These are phyloP conservation scores for Ajuga reptans DNA, from an alignment of 305 asterid species.

Conservation along the genomic window DNA sequence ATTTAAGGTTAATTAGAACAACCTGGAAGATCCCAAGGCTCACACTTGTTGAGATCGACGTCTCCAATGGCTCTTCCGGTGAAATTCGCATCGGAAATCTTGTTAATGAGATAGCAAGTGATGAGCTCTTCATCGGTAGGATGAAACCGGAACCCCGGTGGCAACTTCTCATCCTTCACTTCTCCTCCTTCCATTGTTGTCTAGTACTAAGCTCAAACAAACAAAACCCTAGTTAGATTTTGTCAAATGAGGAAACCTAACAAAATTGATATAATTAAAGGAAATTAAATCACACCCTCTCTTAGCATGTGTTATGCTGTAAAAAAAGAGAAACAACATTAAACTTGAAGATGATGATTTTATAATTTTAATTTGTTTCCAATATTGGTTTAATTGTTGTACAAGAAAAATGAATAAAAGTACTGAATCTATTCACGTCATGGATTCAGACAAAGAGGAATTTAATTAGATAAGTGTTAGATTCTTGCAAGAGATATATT, in stretches of 20 bases:
- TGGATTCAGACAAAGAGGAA: slow-evolving; percentile 6
- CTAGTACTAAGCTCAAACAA: not conserved
- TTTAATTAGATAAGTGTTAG: not conserved
- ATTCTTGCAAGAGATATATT: slow-evolving; percentile 22
- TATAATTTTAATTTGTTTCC: not conserved
- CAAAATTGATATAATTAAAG: not conserved
- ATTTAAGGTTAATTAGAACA: not conserved
- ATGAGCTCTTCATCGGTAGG: slow-evolving; percentile 87
- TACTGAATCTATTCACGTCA: no score
- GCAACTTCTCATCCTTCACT: slow-evolving; percentile 49
- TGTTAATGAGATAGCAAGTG: slow-evolving; percentile 67
- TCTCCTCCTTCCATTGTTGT: slow-evolving; percentile 53
- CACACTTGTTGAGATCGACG: slow-evolving; percentile 89
- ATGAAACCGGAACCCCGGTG: slow-evolving; percentile 90
- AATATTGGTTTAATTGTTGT: slow-evolving; percentile 18
- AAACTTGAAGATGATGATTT: not conserved
- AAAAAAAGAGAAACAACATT: not conserved
- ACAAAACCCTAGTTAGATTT: slow-evolving; percentile 21
- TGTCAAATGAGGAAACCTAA: not conserved
- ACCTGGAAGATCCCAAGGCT: slow-evolving; percentile 99
- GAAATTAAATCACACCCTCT: not conserved
- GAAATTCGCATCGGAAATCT: slow-evolving; percentile 66
- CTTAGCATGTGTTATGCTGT: not conserved
- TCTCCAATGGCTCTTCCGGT: slow-evolving; percentile 76
- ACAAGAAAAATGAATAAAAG: slow-evolving; percentile 27